phyloP scores from a whole-genome alignment of 768 basidiomycete genomes.

The Leucocoprinus birnbaumii region DNA sequence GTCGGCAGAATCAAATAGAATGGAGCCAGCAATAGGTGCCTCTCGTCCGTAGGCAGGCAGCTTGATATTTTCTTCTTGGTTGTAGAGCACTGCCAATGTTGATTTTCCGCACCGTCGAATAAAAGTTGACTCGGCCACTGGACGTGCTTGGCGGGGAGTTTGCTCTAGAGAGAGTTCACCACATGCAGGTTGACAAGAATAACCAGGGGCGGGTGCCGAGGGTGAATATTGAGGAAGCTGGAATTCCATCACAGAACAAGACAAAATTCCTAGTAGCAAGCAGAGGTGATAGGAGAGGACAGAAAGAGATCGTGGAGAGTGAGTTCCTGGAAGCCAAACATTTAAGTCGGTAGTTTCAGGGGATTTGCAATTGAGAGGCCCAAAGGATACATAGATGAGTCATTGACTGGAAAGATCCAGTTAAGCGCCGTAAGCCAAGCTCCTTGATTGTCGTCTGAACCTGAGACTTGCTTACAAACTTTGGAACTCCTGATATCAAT shows the following conservation, averaged over 20 bases:
- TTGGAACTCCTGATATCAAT: background rate
- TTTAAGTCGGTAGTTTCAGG: background rate
- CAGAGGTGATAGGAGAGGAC: background rate
- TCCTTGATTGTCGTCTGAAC: background rate
- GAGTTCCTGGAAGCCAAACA: constrained; percentile 1
- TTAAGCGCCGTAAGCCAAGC: background rate
- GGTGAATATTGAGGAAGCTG: constrained; percentile 52
- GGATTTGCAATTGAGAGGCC: background rate
- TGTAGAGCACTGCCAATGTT: constrained; percentile 41
- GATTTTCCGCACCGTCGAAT: constrained; percentile 34
- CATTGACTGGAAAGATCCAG: background rate
- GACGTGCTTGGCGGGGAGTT: constrained; percentile 31
- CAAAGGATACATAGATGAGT: background rate
- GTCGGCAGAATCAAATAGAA: constrained; percentile 37
- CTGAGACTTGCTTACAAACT: constrained; percentile 5
- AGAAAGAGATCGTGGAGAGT: background rate
- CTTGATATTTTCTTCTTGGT: constrained; percentile 38
- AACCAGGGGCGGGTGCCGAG: constrained; percentile 51
- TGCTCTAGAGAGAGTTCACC: constrained; percentile 54
- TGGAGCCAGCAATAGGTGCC: constrained; percentile 35
- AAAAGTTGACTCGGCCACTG: constrained; percentile 36
- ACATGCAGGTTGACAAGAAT: constrained; percentile 49
- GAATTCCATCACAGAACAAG: constrained; percentile 7
- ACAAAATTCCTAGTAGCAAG: constrained; percentile 9
- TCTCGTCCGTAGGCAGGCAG: constrained; percentile 45